These are phyloP conservation scores for Hygrophorus pudorinus DNA, from an alignment of 768 basidiomycete species.

Conservation along the genomic window DNA sequence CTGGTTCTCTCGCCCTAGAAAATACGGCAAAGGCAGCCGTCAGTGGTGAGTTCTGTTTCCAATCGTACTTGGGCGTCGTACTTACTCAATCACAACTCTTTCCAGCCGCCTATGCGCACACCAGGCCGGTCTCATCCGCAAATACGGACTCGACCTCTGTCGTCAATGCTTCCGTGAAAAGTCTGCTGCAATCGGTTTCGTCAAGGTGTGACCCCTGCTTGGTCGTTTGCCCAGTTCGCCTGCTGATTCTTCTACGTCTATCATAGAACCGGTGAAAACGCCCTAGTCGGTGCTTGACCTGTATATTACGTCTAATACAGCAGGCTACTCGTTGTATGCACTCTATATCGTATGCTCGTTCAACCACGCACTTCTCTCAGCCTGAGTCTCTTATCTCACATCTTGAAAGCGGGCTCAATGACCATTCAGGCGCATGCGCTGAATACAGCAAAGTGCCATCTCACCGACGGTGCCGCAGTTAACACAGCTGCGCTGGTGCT, in stretches of 20 bases:
- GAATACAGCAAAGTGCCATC: too few species aligned
- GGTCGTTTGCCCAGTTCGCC: too few species aligned
- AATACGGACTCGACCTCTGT: conserved; percentile 95
- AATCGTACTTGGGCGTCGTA: too few species aligned
- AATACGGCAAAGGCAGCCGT: conserved; percentile 90
- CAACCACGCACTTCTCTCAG: neutral
- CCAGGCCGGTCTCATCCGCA: conserved; percentile 95
- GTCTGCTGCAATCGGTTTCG: conserved; percentile 85
- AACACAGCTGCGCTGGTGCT: too few species aligned
- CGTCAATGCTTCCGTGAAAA: conserved; percentile 99
- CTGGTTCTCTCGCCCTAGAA: conserved; percentile 95
- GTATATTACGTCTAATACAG: neutral
- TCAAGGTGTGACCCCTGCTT: conserved; percentile 79
- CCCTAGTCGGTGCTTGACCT: neutral
- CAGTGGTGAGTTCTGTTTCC: conserved; percentile 59
- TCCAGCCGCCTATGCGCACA: conserved; percentile 89
- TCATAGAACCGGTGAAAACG: conserved; percentile 8
- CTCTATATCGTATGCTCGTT: conserved; percentile 4
- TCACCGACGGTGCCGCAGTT: too few species aligned
- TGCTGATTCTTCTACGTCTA: neutral
- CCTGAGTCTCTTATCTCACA: conserved; percentile 5
- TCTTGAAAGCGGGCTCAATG: too few species aligned
- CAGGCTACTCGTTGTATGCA: conserved; percentile 2
- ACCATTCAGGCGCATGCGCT: too few species aligned
- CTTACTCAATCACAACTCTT: conserved; percentile 4